Conservation (phyloP, 192 early-diverging fungal genomes). For the Rhizophagus clarus region DNA sequence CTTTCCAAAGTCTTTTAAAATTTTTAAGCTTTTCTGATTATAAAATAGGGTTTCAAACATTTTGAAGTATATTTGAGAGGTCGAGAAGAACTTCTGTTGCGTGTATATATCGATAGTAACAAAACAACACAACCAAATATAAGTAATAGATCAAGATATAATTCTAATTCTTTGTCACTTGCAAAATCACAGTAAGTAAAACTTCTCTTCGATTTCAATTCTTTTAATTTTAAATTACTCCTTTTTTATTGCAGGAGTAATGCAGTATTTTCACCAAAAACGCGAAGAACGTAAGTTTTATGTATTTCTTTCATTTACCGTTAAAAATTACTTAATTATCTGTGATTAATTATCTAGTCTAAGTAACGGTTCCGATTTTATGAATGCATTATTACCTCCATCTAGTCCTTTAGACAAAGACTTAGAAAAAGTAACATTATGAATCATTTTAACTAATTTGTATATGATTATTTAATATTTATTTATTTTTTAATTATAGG, state of each 20-base stretch:
- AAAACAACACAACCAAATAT: slow-evolving; percentile 23
- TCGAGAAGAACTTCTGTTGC: slow-evolving; percentile 67
- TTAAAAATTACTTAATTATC: background rate
- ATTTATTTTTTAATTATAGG: slow-evolving; percentile 34
- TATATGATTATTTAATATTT: background rate
- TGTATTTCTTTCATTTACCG: background rate
- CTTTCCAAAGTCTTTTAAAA: background rate
- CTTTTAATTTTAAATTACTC: slow-evolving; percentile 35
- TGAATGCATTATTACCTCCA: slow-evolving; percentile 27
- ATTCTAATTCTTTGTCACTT: slow-evolving; percentile 50
- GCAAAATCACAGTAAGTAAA: slow-evolving; percentile 49
- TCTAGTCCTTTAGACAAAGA: slow-evolving; percentile 43
- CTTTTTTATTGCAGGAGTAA: slow-evolving; percentile 33
- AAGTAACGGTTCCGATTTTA: slow-evolving; percentile 1
- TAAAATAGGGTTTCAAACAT: slow-evolving; percentile 63
- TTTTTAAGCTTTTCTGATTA: background rate
- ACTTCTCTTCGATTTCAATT: slow-evolving; percentile 33
- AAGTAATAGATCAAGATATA: slow-evolving; percentile 33
- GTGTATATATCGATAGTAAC: slow-evolving; percentile 55
- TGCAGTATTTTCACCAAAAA: slow-evolving; percentile 31
- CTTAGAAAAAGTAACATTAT: slow-evolving; percentile 33
- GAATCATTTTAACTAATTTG: background rate
- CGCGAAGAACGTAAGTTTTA: slow-evolving; percentile 23
- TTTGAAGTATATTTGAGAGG: slow-evolving; percentile 69
- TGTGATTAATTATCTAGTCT: background rate